These are phyloP conservation scores for Adiantum capillusveneris DNA, from an alignment of 75 land plant species.

Conservation along the genomic window DNA sequence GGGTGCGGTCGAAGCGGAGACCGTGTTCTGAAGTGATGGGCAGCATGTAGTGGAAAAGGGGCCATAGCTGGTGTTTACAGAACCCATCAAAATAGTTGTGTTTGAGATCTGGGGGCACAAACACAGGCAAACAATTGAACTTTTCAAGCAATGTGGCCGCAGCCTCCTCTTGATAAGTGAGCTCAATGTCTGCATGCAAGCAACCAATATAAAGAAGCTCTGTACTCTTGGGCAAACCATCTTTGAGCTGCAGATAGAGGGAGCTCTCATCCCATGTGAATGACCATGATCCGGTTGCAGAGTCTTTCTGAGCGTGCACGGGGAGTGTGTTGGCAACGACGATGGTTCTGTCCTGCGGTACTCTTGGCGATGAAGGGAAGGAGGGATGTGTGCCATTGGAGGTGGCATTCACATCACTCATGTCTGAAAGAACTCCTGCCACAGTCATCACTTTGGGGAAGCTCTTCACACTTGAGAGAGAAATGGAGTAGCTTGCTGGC, in stretches of 20 bases:
- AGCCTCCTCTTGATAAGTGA: slow-evolving; percentile 23
- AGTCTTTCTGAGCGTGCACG: slow-evolving; percentile 20
- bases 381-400: too few relatives aligned
- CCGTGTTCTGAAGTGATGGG: slow-evolving; percentile 29
- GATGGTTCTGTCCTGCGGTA: slow-evolving; percentile 22
- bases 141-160: slow-evolving; percentile 22
- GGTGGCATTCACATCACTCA: too few relatives aligned
- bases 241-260: slow-evolving; percentile 33
- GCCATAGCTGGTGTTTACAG: slow-evolving; percentile 35
- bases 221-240: slow-evolving; percentile 39
- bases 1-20: slow-evolving; percentile 30
- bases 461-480: slow-evolving; percentile 31
- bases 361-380: too few relatives aligned
- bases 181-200: slow-evolving; percentile 20
- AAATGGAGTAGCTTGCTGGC: slow-evolving; percentile 36
- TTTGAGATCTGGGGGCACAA: slow-evolving; percentile 20
- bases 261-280: slow-evolving; percentile 44
- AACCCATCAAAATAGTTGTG: slow-evolving; percentile 29
- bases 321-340: slow-evolving; percentile 44
- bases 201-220: slow-evolving; percentile 41
- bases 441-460: slow-evolving; percentile 57
- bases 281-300: slow-evolving; percentile 18
- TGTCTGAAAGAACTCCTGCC: slow-evolving; percentile 52
- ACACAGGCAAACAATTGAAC: slow-evolving; percentile 33
- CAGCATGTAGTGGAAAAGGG: slow-evolving; percentile 38